Evolutionary conservation across 2,329 filamentous ascomycete genomes (phyloP).

Genomic region (Colletotrichum gloeosporioides): DNA sequence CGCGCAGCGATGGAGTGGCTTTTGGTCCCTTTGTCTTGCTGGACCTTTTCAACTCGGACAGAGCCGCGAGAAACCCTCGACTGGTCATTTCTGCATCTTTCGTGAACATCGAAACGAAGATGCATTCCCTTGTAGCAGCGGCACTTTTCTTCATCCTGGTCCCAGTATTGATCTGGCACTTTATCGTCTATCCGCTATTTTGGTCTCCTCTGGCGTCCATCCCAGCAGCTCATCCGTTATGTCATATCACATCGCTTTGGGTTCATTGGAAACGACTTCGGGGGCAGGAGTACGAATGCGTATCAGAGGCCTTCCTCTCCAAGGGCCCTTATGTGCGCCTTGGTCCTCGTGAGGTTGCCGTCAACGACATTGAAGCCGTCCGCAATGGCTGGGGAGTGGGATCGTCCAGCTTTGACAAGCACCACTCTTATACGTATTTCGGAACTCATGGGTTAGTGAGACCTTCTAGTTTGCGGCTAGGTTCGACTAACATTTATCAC

Average conservation of each 20-base stretch:
- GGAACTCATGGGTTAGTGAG: not conserved
- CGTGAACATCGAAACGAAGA: not conserved
- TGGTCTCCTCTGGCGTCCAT: not conserved
- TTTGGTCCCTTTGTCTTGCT: not conserved
- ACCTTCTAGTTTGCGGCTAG: fast-evolving
- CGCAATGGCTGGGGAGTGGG: not conserved
- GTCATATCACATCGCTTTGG: not conserved
- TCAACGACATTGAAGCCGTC: not conserved
- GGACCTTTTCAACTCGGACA: not conserved
- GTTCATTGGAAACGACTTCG: not conserved
- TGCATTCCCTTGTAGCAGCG: not conserved
- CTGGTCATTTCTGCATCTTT: not conserved
- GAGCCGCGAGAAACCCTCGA: not conserved
- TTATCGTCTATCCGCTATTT: not conserved
- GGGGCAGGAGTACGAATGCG: not conserved
- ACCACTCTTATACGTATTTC: not conserved
- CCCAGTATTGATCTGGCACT: not conserved
- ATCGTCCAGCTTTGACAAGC: not conserved
- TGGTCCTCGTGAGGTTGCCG: not conserved
- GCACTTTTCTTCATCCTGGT: not conserved
- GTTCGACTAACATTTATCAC: not conserved
- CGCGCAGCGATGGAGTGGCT: not conserved
- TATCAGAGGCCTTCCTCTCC: not conserved
- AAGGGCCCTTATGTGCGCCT: not conserved
- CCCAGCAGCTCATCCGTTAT: not conserved